Evolutionary conservation across 2,329 filamentous ascomycete genomes (phyloP), one percentile per base, ranked within the genome.

Genomic region (Penicillium sp.): DNA sequence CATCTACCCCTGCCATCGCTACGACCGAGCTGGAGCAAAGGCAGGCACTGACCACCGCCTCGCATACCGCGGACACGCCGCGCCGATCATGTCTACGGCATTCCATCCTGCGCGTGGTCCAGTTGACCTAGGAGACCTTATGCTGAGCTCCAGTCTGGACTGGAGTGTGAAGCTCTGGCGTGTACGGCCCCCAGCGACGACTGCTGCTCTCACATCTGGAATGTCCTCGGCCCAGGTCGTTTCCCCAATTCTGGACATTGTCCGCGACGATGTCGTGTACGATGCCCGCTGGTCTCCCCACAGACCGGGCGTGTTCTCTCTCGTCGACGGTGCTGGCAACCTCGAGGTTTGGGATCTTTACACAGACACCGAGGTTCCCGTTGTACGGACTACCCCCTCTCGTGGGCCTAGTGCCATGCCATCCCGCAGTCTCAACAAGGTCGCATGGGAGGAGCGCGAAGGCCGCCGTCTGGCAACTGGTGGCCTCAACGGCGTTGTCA

Each of bases 81-180:
- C 93, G 3, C 95, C 95, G 0, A 93, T 99, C 72, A 97, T 97
- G 89, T 95, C 91, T 6, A 89, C 97, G 13, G 91, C 95, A 76
- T 99, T 98, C 81, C 95, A 99, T 75, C 95, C 95, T 1, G 90
- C 92, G 4, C 88, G 91, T 57, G 96, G 95, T 1, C 93, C 93
- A 2, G 89, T 99, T 56, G 96, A 99, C 78, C 88, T 99, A 6
- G 93, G 94, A 30, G 96, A 99, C 73, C 83, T 99, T 6, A 92
- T 98, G 62, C 86, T 99, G 54, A 93, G 90, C n/a, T 91, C 92
- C 4, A 94, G 91, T 47, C 84, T 99, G 8, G 95, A 99, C 81
- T 99, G 95, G 95, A 96, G 90, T 69, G 93, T 97, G 69, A 97
- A 96, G 80, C 83, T 99, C 17, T 99, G 95, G 95, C 95, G 95